Base-by-base conservation (phyloP, 2,329 filamentous ascomycete species). In the Curvularia eragrostidis region DNA sequence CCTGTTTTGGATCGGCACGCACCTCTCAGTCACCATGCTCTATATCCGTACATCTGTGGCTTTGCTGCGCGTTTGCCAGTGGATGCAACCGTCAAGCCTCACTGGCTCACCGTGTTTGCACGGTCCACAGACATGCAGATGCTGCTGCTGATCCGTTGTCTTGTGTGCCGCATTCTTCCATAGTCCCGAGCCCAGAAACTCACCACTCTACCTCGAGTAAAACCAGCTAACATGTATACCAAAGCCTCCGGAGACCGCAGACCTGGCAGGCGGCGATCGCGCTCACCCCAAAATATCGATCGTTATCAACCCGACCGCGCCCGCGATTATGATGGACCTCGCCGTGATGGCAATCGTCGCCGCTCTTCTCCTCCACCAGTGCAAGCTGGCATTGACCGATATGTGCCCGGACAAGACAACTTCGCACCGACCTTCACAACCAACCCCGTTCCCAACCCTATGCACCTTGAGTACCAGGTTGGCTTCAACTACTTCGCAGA, bases 401-500 rank as follows among this genome's bases (percentile, higher is more conserved):
- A 95, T 72, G 89, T 95, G 19, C 91, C 91, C 1, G 90, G 90
- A 18, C 89, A 91, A 65, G 86, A 89, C 52, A 77, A 71, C 56
- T 79, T 81, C 23, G 75, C 84, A 28, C 80, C 83, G 8, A 76
- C 79, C 18, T 77, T 84, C 13, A 80, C 81, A 1, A 77, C 81
- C 18, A 93, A 93, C 65, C 90, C 89, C 8, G 79, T 94, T 3
- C 82, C 85, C 12, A 90, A 94, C 61, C 91, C 91, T 1, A 82
- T 89, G 66, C 86, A 86, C 59, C 82, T 94, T 9, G 86, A 89
- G 2, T 93, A 90, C 62, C 91, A 94, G 73, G 91, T 93, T 54
- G 91, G 91, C 1, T 94, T 94, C 77, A 93, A 90, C 13, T 94
- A 89, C 76, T 94, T 91, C 68, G 88, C 91, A 18, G 91, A 94